phyloP scores from a whole-genome alignment of 176 grass and related monocot genomes.

The Aegilops bicornis region DNA sequence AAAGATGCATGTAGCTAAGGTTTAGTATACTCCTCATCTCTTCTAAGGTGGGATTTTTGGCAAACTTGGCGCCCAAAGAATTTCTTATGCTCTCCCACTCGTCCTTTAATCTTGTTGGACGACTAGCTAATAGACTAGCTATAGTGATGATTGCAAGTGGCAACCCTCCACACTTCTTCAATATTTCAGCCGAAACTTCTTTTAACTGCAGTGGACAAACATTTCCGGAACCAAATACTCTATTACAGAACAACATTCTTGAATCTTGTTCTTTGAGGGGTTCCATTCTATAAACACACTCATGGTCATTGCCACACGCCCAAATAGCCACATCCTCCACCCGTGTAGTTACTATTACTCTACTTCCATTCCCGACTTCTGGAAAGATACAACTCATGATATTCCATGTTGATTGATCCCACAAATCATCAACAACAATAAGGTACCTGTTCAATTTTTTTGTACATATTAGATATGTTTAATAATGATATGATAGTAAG shows the following conservation, averaged over 20 bases:
- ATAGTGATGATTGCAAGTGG: background rate
- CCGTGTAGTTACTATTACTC: background rate
- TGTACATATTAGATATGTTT: background rate
- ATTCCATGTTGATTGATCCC: background rate
- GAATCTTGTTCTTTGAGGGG: background rate
- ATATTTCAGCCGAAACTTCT: background rate
- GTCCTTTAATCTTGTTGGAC: background rate
- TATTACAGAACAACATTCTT: background rate
- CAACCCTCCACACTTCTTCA: background rate
- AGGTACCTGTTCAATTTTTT: background rate
- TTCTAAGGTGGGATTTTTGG: background rate
- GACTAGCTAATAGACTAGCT: background rate
- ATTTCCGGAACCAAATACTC: background rate
- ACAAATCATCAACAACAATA: background rate
- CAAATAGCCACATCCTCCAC: background rate
- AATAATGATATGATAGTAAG: background rate
- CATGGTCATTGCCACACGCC: background rate
- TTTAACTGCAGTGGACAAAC: rapidly evolving
- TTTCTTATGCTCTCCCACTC: background rate
- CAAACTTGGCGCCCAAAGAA: background rate
- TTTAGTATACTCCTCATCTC: background rate
- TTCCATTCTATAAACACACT: background rate
- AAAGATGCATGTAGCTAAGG: background rate
- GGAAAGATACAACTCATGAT: background rate
- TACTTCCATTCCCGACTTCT: background rate